A percentile compares a stretch with the other conserved stretches of the same genome.
Conservation (phyloP, 208 protist genomes). For the Leishmania martiniquensis region DNA sequence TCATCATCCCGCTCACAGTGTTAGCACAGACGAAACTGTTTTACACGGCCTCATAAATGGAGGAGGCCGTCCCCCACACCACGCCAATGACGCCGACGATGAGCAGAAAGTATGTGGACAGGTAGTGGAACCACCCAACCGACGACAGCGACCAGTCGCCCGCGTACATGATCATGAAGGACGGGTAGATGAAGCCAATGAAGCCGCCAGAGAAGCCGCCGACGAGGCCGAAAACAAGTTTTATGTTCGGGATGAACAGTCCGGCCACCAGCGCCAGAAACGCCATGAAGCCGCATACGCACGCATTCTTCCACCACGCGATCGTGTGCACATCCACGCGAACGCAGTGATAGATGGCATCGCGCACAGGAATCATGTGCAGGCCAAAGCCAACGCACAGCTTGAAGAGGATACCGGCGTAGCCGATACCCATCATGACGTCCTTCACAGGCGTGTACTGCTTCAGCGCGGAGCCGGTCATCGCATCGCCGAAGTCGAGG, state of each 20-base stretch:
- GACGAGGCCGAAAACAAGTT: constrained; percentile 72
- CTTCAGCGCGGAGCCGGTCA: constrained; percentile 53
- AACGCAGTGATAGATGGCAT: constrained; percentile 65
- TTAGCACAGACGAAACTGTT: no score
- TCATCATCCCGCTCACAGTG: no score
- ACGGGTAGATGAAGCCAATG: constrained; percentile 77
- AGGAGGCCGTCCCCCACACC: constrained; percentile 55
- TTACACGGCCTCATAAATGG: no score
- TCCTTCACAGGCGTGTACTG: constrained; percentile 69
- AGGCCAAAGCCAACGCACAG: constrained; percentile 72
- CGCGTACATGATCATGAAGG: constrained; percentile 73
- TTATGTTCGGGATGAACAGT: constrained; percentile 76
- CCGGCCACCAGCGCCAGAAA: constrained; percentile 46
- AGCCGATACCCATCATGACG: constrained; percentile 53
- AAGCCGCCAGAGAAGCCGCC: constrained; percentile 70
- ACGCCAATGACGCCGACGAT: constrained; percentile 72
- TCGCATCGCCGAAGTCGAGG: constrained; percentile 60
- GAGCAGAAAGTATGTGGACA: constrained; percentile 63
- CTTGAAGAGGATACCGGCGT: constrained; percentile 68
- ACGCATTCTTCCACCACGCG: constrained; percentile 54
- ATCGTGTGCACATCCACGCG: constrained; percentile 40
- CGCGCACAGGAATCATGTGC: constrained; percentile 65
- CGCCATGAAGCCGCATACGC: constrained; percentile 44
- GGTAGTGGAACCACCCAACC: constrained; percentile 56
- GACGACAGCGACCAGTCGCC: constrained; percentile 44